Evolutionary conservation across 306 rosid genomes (phyloP).

Genomic region (Vigna nakashimae): DNA sequence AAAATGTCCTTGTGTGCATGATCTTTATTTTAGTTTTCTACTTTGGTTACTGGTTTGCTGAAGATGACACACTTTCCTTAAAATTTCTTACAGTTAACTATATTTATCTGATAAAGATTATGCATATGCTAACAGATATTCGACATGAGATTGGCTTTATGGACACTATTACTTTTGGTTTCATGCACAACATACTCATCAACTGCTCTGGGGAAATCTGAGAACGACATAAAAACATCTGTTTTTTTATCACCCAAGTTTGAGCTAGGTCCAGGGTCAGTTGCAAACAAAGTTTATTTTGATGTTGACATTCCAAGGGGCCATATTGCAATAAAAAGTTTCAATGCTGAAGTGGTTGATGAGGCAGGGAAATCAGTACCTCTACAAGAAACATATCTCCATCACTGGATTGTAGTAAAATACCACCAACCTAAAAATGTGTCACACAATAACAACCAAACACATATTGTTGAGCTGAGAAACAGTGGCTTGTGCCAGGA

Average conservation of each 20-base stretch:
- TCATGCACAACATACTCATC: slow-evolving; percentile 46
- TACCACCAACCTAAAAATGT: slow-evolving; percentile 49
- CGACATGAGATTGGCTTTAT: slow-evolving; percentile 50
- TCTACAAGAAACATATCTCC: slow-evolving; percentile 74
- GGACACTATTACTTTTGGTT: slow-evolving; percentile 42
- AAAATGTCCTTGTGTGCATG: not conserved
- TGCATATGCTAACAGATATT: slow-evolving; percentile 42
- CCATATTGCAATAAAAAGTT: slow-evolving; percentile 72
- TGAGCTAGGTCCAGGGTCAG: slow-evolving; percentile 68
- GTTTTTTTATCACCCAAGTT: slow-evolving; percentile 64
- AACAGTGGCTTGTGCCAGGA: slow-evolving; percentile 68
- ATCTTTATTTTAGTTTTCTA: not conserved
- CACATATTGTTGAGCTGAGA: not conserved
- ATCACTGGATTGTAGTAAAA: slow-evolving; percentile 64
- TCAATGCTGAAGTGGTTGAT: slow-evolving; percentile 73
- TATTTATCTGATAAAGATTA: not conserved
- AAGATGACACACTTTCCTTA: not conserved
- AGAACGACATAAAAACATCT: slow-evolving; percentile 48
- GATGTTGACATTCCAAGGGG: slow-evolving; percentile 69
- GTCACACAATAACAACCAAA: slow-evolving; percentile 25
- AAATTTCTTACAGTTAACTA: not conserved
- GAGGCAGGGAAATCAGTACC: slow-evolving; percentile 63
- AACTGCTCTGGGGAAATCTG: slow-evolving; percentile 29
- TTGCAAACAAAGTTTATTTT: slow-evolving; percentile 50
- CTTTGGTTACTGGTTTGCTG: not conserved